A percentile compares a stretch with the other conserved stretches of the same genome.
These are phyloP conservation scores for Myxozyma mucilagina DNA, from an alignment of 805 yeast species.

Conservation along the genomic window DNA sequence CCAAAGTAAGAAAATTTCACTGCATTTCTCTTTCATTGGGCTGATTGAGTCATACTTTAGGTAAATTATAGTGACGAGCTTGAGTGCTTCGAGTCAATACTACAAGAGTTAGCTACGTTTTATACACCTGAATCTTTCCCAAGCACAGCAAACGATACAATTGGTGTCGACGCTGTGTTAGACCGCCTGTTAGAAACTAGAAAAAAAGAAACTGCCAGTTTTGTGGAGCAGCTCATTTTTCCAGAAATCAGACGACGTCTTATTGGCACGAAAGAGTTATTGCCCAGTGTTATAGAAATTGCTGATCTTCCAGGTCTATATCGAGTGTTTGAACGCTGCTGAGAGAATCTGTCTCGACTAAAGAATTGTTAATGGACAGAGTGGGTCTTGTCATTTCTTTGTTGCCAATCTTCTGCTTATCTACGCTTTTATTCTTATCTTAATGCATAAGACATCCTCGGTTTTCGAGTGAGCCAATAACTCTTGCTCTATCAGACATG, in stretches of 20 bases:
- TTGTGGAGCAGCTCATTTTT: constrained; percentile 60
- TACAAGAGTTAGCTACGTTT: constrained; percentile 68
- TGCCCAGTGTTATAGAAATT: constrained; percentile 62
- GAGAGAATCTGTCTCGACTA: too few relatives aligned
- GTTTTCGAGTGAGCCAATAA: too few relatives aligned
- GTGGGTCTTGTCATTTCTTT: too few relatives aligned
- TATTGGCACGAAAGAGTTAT: constrained; percentile 59
- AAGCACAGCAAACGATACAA: constrained; percentile 29
- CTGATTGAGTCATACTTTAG: neutral
- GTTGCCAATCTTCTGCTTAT: too few relatives aligned
- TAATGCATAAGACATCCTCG: too few relatives aligned
- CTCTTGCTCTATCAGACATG: too few relatives aligned
- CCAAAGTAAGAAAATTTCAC: constrained; percentile 41
- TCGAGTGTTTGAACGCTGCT: constrained; percentile 87
- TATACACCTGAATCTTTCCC: constrained; percentile 64
- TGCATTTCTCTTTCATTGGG: too few relatives aligned
- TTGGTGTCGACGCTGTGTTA: constrained; percentile 19
- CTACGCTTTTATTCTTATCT: too few relatives aligned
- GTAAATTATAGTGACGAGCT: constrained; percentile 65
- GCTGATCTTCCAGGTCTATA: constrained; percentile 92
- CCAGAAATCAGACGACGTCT: constrained; percentile 65
- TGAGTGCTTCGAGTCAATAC: constrained; percentile 63
- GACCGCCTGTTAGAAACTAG: constrained; percentile 29
- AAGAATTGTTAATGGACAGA: too few relatives aligned
- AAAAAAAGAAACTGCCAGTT: constrained; percentile 40